Evolutionary conservation across 371 early-diverging fungal species (phyloP), one percentile per base, ranked within the genome.

Genomic region (Mortierella sp.): DNA sequence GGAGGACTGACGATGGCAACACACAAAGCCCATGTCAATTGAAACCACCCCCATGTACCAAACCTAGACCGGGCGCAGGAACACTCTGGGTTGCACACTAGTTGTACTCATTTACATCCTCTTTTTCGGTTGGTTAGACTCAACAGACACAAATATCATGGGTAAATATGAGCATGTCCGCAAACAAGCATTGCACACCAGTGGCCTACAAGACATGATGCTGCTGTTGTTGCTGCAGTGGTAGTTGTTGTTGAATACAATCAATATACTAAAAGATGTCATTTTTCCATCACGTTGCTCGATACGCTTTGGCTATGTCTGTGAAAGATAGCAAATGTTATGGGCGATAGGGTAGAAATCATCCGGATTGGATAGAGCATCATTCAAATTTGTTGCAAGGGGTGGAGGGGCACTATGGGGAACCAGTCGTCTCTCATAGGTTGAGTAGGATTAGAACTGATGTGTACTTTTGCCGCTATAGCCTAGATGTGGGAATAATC

Each of bases 401-500:
- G 9, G 47, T 12, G 12, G 18, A 12, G 45, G 18, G 55, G 28
- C 28, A 30, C 30, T 30, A 2, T 28, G 55, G 28, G 55, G 28
- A 55, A 16, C 28, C 28, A 12, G 10, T 30, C 16, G 16, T 14
- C 24, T 28, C 55, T 28, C 4, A 55, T 55, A 55, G 55, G 55
- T 55, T 2, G 18, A 30, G 24, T 55, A 24, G 18, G 24, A 22
- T 51, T 5, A n/a, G 51, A 51, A 20, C 22, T 12, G 26, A 24
- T n/a, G n/a, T 24, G 55, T 28, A 55, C 12, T 55, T 55, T 55
- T 30, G 11, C 55, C 55, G 11, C 2, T 28, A 55, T 28, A 55
- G 55, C 55, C 30, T 55, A 18, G 55, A 55, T 55, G 55, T 55
- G 55, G 28, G 55, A 55, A 55, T 28, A 55, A 55, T 55, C 55